These are phyloP conservation scores for Scheffersomyces stambukii DNA, from an alignment of 1,139 yeast genomes.

Conservation along the genomic window DNA sequence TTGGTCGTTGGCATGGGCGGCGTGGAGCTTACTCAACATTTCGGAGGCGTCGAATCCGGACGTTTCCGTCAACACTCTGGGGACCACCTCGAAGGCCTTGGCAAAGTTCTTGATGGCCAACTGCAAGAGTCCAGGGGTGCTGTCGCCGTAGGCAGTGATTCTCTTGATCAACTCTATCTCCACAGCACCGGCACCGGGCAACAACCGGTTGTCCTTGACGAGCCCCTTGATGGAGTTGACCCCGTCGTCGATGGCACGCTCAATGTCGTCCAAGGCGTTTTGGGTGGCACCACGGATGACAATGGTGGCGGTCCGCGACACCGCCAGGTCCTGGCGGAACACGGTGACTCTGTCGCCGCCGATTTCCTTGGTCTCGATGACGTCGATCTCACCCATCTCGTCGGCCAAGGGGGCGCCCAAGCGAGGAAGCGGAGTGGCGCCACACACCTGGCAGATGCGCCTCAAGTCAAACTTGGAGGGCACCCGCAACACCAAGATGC, in stretches of 20 bases:
- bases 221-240: constrained; percentile 89
- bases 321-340: constrained; percentile 77
- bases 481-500: constrained; percentile 79
- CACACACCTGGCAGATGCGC: constrained; percentile 93
- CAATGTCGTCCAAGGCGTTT: constrained; percentile 87
- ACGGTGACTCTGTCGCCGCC: constrained; percentile 98
- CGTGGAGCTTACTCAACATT: constrained; percentile 78
- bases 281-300: constrained; percentile 97
- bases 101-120: constrained; percentile 93
- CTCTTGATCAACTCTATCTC: constrained; percentile 84
- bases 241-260: constrained; percentile 96
- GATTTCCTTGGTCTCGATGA: constrained; percentile 87
- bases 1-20: constrained; percentile 58
- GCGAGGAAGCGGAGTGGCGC: constrained; percentile 94
- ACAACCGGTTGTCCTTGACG: constrained; percentile 69
- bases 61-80: constrained; percentile 90
- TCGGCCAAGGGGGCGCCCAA: constrained; percentile 95
- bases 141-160: constrained; percentile 82
- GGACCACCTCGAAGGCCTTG: constrained; percentile 89
- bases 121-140: constrained; percentile 89
- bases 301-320: constrained; percentile 79
- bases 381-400: constrained; percentile 84
- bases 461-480: constrained; percentile 93
- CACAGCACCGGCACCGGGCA: constrained; percentile 97
- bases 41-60: constrained; percentile 91